Conservation (phyloP, 805 yeast genomes). For the Myxozyma neotropica region DNA sequence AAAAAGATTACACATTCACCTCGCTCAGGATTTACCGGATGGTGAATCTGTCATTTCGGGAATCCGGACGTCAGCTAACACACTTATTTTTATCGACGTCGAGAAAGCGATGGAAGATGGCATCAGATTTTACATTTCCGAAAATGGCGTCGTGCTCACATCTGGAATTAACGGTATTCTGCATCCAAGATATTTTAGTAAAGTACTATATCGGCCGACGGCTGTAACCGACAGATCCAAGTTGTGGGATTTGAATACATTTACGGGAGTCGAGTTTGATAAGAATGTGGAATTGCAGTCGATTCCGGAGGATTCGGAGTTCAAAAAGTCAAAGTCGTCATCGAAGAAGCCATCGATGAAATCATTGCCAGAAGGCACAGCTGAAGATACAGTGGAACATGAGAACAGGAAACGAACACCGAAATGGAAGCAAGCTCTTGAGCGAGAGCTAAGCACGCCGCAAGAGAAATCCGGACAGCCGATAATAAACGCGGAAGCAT, state of each 20-base stretch:
- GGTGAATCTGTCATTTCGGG: conserved; percentile 65
- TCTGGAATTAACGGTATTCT: conserved; percentile 64
- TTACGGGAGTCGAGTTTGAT: background rate
- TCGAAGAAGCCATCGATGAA: background rate
- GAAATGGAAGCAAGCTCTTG: too few relatives aligned
- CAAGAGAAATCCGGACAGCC: too few relatives aligned
- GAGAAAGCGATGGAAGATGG: conserved; percentile 50
- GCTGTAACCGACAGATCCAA: conserved; percentile 23
- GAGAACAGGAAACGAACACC: too few relatives aligned
- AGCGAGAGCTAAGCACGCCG: too few relatives aligned
- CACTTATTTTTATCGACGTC: conserved; percentile 65
- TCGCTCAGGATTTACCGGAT: conserved; percentile 63
- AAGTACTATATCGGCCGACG: conserved; percentile 39
- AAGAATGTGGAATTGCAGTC: background rate
- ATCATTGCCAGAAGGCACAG: background rate
- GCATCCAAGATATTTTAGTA: conserved; percentile 48
- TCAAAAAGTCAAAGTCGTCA: background rate
- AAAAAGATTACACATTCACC: conserved; percentile 84
- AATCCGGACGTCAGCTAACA: conserved; percentile 59
- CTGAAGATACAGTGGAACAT: background rate
- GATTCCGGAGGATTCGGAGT: background rate
- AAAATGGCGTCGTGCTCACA: conserved; percentile 74
- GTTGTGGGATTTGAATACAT: background rate
- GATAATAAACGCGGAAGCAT: too few relatives aligned
- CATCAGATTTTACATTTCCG: conserved; percentile 59